A percentile compares a stretch with the other conserved stretches of the same genome.
These are phyloP conservation scores for Apiospora rasikravindrae DNA, from an alignment of 2,329 filamentous ascomycete genomes.

Conservation along the genomic window DNA sequence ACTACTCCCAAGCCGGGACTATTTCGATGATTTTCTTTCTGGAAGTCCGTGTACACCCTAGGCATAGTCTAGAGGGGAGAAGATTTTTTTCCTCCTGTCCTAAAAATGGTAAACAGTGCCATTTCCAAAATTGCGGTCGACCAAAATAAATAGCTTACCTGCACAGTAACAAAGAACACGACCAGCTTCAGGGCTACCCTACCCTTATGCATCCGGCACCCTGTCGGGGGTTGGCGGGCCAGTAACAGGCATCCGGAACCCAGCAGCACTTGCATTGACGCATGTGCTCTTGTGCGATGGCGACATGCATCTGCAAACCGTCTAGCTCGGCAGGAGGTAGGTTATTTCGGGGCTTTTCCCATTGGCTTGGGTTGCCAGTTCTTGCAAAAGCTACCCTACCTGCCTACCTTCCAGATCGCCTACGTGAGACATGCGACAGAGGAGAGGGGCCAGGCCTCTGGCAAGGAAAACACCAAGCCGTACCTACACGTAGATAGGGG, in stretches of 20 bases:
- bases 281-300: conserved; percentile 10
- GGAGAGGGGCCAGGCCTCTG: neutral
- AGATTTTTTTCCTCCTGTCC: neutral
- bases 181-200: conserved; percentile 13
- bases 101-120: neutral
- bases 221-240: neutral
- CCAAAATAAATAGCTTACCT: neutral
- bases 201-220: neutral
- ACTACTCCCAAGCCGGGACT: neutral
- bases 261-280: conserved; percentile 14
- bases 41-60: conserved; percentile 9
- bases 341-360: conserved; percentile 10
- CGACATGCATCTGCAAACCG: conserved; percentile 17
- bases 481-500: no score
- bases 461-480: neutral
- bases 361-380: conserved; percentile 1
- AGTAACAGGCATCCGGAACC: conserved; percentile 12
- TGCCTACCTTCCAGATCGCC: neutral
- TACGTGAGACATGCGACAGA: conserved; percentile 1
- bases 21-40: conserved; percentile 16
- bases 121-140: neutral
- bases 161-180: neutral
- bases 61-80: neutral
- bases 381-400: neutral
- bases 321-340: conserved; percentile 10